These are phyloP conservation scores for Boletus reticuloceps DNA, from an alignment of 768 basidiomycete genomes.

Conservation along the genomic window DNA sequence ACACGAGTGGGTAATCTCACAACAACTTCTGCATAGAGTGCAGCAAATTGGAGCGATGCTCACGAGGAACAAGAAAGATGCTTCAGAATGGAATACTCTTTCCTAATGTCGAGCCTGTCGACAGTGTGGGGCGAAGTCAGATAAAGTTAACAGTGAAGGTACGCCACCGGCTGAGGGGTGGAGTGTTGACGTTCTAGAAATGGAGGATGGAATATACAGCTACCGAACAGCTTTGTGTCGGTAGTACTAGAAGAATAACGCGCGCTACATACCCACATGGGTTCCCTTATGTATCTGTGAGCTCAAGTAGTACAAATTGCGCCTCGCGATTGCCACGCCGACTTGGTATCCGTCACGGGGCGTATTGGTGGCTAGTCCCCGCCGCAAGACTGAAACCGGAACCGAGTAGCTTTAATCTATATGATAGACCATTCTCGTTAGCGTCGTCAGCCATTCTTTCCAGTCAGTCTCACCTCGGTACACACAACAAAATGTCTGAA, in stretches of 20 bases:
- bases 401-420: slow-evolving; percentile 7
- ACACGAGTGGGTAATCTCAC: no score
- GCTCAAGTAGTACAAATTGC: neutral
- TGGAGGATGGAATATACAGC: no score
- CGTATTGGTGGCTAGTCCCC: neutral
- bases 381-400: slow-evolving; percentile 11
- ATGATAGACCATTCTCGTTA: neutral
- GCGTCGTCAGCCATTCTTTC: neutral
- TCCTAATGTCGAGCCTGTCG: no score
- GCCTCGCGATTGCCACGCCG: neutral
- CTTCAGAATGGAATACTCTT: no score
- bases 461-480: neutral
- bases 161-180: no score
- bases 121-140: no score
- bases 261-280: neutral
- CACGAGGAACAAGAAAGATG: no score
- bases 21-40: no score
- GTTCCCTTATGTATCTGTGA: neutral
- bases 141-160: no score
- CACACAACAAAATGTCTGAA: slow-evolving; percentile 2
- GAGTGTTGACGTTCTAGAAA: no score
- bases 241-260: neutral
- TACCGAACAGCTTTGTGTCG: neutral
- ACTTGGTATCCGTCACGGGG: neutral
- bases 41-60: no score